Evolutionary conservation across 2,329 filamentous ascomycete species (phyloP).

Genomic region (Hymenoscyphus linearis): DNA sequence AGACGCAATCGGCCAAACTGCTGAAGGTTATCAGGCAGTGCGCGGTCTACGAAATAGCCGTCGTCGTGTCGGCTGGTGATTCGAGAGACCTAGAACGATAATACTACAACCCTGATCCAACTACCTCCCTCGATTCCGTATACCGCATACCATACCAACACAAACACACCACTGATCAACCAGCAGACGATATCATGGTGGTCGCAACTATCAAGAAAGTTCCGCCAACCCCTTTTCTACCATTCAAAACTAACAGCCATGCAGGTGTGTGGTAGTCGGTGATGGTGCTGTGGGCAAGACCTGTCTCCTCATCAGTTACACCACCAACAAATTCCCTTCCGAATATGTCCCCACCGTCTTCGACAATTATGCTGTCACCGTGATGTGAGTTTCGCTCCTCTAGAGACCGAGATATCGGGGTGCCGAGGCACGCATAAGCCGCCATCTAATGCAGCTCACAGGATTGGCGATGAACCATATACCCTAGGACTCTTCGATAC

Average conservation of each 20-base stretch:
- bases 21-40: background rate
- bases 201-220: slow-evolving; percentile 44
- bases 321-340: slow-evolving; percentile 98
- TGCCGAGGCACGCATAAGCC: background rate
- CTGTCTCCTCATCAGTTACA: slow-evolving; percentile 97
- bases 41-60: background rate
- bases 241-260: slow-evolving; percentile 19
- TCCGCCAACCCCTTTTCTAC: slow-evolving; percentile 13
- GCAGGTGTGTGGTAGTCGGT: slow-evolving; percentile 95
- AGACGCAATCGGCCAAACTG: background rate
- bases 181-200: slow-evolving; percentile 35
- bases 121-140: background rate
- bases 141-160: too few relatives aligned
- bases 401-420: slow-evolving; percentile 4
- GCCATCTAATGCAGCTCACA: slow-evolving; percentile 37
- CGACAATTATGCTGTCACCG: slow-evolving; percentile 99
- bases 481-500: slow-evolving; percentile 97
- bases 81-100: background rate
- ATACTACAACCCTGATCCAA: slow-evolving; percentile 1
- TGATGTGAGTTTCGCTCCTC: slow-evolving; percentile 72
- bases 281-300: slow-evolving; percentile 99
- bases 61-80: background rate
- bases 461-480: slow-evolving; percentile 98
- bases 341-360: slow-evolving; percentile 99
- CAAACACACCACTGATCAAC: background rate